A percentile compares a stretch with the other conserved stretches of the same genome.
These are phyloP conservation scores for Cerrena zonata DNA, from an alignment of 1,284 basidiomycete genomes.

Conservation along the genomic window DNA sequence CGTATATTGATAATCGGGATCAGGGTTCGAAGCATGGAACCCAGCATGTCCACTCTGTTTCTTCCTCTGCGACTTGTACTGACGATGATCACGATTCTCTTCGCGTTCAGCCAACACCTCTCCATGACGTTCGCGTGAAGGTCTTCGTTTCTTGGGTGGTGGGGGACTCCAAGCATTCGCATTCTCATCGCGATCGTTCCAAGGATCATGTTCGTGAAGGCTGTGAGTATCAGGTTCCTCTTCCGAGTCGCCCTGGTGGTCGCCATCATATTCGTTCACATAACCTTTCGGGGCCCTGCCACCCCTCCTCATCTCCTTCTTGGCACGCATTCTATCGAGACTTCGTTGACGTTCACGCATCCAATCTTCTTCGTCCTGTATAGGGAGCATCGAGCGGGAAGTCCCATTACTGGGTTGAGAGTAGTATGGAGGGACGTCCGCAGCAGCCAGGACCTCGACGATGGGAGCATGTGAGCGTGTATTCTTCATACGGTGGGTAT, in stretches of 20 bases:
- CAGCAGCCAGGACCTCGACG: slow-evolving; percentile 55
- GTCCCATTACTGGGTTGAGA: neutral
- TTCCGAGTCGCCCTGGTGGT: too few species aligned
- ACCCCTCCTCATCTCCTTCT: slow-evolving; percentile 20
- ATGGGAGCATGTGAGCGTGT: slow-evolving; percentile 69
- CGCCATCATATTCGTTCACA: too few species aligned
- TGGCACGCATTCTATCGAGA: slow-evolving; percentile 20
- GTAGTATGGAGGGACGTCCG: slow-evolving; percentile 34
- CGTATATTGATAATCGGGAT: neutral
- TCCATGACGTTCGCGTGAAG: too few species aligned
- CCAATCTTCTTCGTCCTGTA: slow-evolving; percentile 24
- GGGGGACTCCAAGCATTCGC: too few species aligned
- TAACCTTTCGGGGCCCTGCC: too few species aligned
- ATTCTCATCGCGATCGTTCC: too few species aligned
- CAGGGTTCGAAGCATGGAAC: slow-evolving; percentile 3
- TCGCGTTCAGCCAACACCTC: neutral
- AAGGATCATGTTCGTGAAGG: too few species aligned
- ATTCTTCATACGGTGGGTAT: slow-evolving; percentile 69
- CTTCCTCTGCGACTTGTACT: neutral
- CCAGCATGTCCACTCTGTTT: neutral
- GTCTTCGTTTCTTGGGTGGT: too few species aligned
- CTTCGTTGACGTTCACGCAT: slow-evolving; percentile 21
- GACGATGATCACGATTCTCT: neutral
- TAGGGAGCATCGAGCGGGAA: slow-evolving; percentile 1
- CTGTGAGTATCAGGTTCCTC: too few species aligned